These are phyloP conservation scores for Tremellales sp. DNA, from an alignment of 1,284 basidiomycete species.

Conservation along the genomic window DNA sequence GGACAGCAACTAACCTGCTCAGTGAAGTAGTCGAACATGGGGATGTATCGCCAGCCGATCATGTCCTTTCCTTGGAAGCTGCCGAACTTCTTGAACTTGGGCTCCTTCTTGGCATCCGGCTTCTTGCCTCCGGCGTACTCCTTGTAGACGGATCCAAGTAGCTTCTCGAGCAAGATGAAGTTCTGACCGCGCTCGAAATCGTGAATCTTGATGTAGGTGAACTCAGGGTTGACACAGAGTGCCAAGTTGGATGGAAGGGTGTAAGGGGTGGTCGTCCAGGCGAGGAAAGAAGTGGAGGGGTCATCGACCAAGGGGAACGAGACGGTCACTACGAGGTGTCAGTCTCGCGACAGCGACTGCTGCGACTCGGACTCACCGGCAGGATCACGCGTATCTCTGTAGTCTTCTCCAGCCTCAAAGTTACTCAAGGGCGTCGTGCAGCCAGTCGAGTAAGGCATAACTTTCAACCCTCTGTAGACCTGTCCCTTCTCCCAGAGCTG, in stretches of 20 bases:
- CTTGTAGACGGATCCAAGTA: slow-evolving; percentile 89
- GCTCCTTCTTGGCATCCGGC: slow-evolving; percentile 65
- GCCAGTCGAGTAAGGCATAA: slow-evolving; percentile 98
- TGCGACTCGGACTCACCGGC: slow-evolving; percentile 57
- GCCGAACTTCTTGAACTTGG: slow-evolving; percentile 88
- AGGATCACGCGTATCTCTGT: slow-evolving; percentile 92
- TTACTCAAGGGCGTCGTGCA: slow-evolving; percentile 96
- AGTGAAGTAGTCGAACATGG: slow-evolving; percentile 93
- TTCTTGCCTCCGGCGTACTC: slow-evolving; percentile 60
- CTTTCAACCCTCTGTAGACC: slow-evolving; percentile 88
- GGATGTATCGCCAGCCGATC: slow-evolving; percentile 95
- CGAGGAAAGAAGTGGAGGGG: slow-evolving; percentile 81
- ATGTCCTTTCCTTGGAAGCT: slow-evolving; percentile 86
- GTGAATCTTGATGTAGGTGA: slow-evolving; percentile 95
- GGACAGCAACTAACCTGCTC: slow-evolving; percentile 65
- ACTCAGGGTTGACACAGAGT: slow-evolving; percentile 93
- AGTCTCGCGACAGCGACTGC: not conserved
- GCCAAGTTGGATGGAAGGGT: slow-evolving; percentile 94
- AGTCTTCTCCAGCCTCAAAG: slow-evolving; percentile 93
- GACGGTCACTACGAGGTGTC: slow-evolving; percentile 67
- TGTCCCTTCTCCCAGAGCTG: slow-evolving; percentile 88
- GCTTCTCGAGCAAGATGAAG: slow-evolving; percentile 87
- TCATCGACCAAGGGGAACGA: slow-evolving; percentile 91
- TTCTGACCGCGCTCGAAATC: slow-evolving; percentile 83
- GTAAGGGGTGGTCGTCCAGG: slow-evolving; percentile 99